Percentiles rank a stretch among this genome's conserved stretches.
phyloP scores from a whole-genome alignment of 2,329 filamentous ascomycete species.

The Colletotrichum shisoi region DNA sequence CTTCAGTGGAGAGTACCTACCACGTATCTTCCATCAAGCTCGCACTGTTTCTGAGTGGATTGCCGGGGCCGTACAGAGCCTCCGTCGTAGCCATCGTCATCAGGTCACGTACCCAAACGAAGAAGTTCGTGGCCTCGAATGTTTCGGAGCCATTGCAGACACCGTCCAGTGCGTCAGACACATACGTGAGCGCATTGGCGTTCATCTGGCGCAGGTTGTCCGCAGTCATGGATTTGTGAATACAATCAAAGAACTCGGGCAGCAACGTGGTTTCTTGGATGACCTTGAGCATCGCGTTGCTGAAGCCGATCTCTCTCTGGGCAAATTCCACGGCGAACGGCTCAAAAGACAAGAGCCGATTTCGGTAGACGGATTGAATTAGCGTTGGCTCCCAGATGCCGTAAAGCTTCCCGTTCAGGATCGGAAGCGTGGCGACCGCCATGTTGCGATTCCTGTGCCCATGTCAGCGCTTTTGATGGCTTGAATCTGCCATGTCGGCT shows the following conservation, averaged over 20 bases:
- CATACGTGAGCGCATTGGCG: slow-evolving; percentile 26
- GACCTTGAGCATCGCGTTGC: slow-evolving; percentile 45
- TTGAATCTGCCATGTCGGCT: slow-evolving; percentile 35
- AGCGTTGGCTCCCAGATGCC: slow-evolving; percentile 53
- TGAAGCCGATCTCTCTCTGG: slow-evolving; percentile 51
- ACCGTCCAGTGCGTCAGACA: slow-evolving; percentile 34
- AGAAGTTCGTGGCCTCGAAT: slow-evolving; percentile 46
- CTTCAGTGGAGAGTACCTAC: slow-evolving; percentile 33
- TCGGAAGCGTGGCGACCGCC: slow-evolving; percentile 55
- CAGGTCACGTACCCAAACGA: slow-evolving; percentile 49
- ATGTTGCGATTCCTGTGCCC: slow-evolving; percentile 42
- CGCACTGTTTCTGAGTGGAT: slow-evolving; percentile 50
- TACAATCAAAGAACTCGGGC: slow-evolving; percentile 23
- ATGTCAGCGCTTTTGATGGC: slow-evolving; percentile 47
- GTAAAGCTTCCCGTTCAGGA: slow-evolving; percentile 56
- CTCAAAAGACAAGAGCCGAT: slow-evolving; percentile 54
- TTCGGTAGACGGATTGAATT: slow-evolving; percentile 51
- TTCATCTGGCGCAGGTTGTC: slow-evolving; percentile 28
- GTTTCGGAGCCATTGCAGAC: slow-evolving; percentile 41
- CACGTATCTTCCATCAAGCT: slow-evolving; percentile 48
- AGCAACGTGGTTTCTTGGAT: slow-evolving; percentile 6
- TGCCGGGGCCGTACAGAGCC: slow-evolving; percentile 54
- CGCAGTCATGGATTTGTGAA: slow-evolving; percentile 24
- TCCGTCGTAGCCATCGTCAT: slow-evolving; percentile 51
- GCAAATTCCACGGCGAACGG: slow-evolving; percentile 51